Conservation (phyloP, 2,329 filamentous ascomycete species). For the Orbilia brochopaga region DNA sequence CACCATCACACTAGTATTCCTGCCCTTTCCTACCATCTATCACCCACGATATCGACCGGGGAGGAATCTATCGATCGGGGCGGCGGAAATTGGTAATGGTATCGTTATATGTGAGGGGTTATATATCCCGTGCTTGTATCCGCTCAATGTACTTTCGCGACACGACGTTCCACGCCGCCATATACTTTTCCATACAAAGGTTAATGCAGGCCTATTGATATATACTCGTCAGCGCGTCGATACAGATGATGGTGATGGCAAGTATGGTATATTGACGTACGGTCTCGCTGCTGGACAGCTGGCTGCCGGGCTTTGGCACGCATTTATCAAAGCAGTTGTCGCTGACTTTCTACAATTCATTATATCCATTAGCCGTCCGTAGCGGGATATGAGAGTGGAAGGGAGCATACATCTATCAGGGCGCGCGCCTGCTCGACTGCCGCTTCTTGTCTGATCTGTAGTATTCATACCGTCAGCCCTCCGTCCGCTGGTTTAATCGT, state of each 20-base stretch:
- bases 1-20: too few species aligned
- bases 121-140: conserved; percentile 63
- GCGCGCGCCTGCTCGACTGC: conserved; percentile 44
- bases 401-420: conserved; percentile 37
- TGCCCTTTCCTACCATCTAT: too few species aligned
- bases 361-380: neutral
- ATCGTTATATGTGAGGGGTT: neutral
- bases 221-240: neutral
- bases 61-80: too few species aligned
- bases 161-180: conserved; percentile 77
- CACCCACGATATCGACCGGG: too few species aligned
- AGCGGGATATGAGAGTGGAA: neutral
- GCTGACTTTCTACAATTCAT: conserved; percentile 71
- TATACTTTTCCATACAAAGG: conserved; percentile 84
- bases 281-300: conserved; percentile 70
- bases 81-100: too few species aligned
- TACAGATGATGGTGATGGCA: neutral
- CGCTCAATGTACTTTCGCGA: conserved; percentile 71
- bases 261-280: conserved; percentile 25
- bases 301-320: conserved; percentile 71
- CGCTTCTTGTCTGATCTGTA: conserved; percentile 40
- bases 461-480: too few species aligned
- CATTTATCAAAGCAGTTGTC: conserved; percentile 81
- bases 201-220: conserved; percentile 68
- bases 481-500: neutral